phyloP scores from a whole-genome alignment of 495 filamentous ascomycete species.

The Staphylotrichum longicolle region DNA sequence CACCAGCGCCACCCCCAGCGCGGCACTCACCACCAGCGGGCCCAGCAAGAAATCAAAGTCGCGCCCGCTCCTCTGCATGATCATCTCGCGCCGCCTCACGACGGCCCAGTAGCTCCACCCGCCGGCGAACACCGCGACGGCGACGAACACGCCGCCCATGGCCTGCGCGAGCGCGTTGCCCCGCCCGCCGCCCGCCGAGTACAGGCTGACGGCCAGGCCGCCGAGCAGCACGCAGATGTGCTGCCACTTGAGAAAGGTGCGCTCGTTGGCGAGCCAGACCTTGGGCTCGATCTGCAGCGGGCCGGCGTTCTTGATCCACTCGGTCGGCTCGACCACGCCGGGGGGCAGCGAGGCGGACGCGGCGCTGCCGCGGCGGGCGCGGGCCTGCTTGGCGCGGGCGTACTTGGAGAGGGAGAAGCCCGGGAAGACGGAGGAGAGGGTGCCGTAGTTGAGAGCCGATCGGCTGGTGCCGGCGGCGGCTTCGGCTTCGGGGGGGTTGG shows the following conservation, averaged over 20 bases:
- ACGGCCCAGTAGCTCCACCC: constrained; percentile 87
- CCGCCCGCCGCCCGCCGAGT: constrained; percentile 66
- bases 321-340: constrained; percentile 77
- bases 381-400: constrained; percentile 51
- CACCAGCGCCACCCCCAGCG: constrained; percentile 72
- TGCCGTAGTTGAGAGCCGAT: constrained; percentile 44
- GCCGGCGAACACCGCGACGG: constrained; percentile 77
- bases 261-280: constrained; percentile 97
- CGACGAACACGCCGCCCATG: constrained; percentile 77
- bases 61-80: constrained; percentile 76
- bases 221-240: constrained; percentile 86
- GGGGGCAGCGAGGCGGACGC: constrained; percentile 57
- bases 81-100: constrained; percentile 70
- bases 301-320: constrained; percentile 89
- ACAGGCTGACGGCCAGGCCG: constrained; percentile 75
- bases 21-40: constrained; percentile 77
- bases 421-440: constrained; percentile 61
- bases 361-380: constrained; percentile 4
- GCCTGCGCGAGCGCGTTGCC: constrained; percentile 65
- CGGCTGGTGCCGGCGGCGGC: constrained; percentile 11
- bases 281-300: constrained; percentile 91
- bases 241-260: constrained; percentile 97
- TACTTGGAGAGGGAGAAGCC: constrained; percentile 72
- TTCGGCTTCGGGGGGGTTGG: neutral
- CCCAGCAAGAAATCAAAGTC: constrained; percentile 89